A percentile compares a stretch with the other conserved stretches of the same genome.
phyloP scores from a whole-genome alignment of 169 alveolate genomes.

The Miamiensis avidus region DNA sequence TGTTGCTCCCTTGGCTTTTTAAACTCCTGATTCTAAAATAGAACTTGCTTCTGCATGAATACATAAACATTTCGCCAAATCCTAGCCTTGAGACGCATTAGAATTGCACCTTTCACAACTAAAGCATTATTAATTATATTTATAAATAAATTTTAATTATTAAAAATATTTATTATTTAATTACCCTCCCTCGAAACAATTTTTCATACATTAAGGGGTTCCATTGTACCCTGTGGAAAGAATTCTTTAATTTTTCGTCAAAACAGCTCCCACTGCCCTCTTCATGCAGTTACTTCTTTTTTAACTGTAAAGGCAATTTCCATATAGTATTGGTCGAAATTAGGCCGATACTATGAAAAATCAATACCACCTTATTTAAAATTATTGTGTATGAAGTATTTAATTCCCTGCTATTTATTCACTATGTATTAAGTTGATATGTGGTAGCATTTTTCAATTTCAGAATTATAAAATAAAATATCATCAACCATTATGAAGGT shows the following conservation, averaged over 20 bases:
- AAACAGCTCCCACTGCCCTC: slow-evolving; percentile 65
- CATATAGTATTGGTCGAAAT: slow-evolving; percentile 64
- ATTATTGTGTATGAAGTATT: too few relatives aligned
- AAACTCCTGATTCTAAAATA: slow-evolving; percentile 58
- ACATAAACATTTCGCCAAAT: slow-evolving; percentile 60
- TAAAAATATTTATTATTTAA: neutral
- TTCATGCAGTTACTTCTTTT: slow-evolving; percentile 67
- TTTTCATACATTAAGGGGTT: slow-evolving; percentile 54
- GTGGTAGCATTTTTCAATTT: too few relatives aligned
- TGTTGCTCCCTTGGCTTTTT: slow-evolving; percentile 50
- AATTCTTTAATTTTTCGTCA: slow-evolving; percentile 54
- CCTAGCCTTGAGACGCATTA: slow-evolving; percentile 48
- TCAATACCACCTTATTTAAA: neutral
- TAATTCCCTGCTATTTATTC: too few relatives aligned
- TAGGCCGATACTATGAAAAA: neutral
- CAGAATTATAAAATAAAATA: neutral
- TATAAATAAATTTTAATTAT: neutral
- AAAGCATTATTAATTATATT: slow-evolving; percentile 16
- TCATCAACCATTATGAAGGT: neutral
- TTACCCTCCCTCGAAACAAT: slow-evolving; percentile 52
- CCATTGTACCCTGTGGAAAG: slow-evolving; percentile 75
- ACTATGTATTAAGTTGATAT: too few relatives aligned
- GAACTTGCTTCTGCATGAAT: slow-evolving; percentile 78
- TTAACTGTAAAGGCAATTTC: slow-evolving; percentile 50
- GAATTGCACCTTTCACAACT: slow-evolving; percentile 68